Base-by-base conservation (phyloP, 345 rosid species). In the Ceriops decandra region DNA sequence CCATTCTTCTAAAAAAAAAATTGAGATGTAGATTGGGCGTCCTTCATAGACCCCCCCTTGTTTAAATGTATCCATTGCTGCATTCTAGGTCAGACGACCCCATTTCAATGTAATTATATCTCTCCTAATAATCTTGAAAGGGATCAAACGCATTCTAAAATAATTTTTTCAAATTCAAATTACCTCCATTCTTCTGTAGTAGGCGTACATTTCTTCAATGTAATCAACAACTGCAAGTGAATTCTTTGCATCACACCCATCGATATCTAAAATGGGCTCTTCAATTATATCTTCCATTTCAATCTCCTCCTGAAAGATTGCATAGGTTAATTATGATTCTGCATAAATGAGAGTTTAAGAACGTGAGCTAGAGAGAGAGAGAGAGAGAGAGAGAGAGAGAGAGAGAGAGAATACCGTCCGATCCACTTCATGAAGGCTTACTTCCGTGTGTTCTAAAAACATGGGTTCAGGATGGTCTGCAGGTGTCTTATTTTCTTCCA, bases 161-260 rank as follows among this genome's bases (percentile, higher is more conserved):
- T 24, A 24, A 17, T 27, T 10, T 63, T 46, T 9, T 53, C 20
- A 60, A 53, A 49, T 36, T 68, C 15, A 15, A 51, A 13, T 68
- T 81, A 95, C 99, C 98, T 95, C 99, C 81, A 79, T 81, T 68
- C 75, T 83, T 47, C 84, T 79, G 47, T 91, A 91, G 28, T 83
- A 80, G 46, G 73, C 66, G 56, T 82, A 81, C 62, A 91, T 63
- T 79, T 91, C 99, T 66, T 86, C 82, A 20, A 91, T 80, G 77
- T 95, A 95, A n/a, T 95, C 99, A 47, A 89, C 87, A 70, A 76
- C 88, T 1, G 98, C 96, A 47, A 91, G 85, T 17, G 91, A 83
- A 72, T 95, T 88, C 74, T 81, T 86, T 24, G 67, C 66, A 75
- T 91, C 97, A 46, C 77, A 61, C 36, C 80, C 76, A 82, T 95